phyloP scores from a whole-genome alignment of 768 basidiomycete genomes.

The Terana coerulea region DNA sequence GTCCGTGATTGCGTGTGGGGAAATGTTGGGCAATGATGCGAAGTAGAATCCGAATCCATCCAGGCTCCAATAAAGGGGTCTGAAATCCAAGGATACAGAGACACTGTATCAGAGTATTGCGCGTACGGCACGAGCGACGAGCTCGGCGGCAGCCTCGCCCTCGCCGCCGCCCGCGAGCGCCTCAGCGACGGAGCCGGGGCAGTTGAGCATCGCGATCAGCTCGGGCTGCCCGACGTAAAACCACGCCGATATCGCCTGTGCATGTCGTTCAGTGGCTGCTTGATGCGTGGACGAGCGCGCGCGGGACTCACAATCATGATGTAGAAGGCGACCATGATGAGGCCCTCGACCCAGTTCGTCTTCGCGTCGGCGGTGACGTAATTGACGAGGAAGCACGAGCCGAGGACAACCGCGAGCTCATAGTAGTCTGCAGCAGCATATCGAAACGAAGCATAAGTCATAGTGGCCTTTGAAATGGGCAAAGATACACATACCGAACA shows the following conservation, averaged over 20 bases:
- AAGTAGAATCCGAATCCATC: no score
- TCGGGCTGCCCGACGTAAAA: conserved; percentile 59
- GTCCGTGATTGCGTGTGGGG: no score
- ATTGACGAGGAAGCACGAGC: conserved; percentile 73
- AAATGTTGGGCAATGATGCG: no score
- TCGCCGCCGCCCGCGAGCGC: conserved; percentile 26
- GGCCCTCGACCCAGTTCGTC: conserved; percentile 74
- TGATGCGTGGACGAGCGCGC: neutral
- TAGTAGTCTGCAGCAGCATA: conserved; percentile 49
- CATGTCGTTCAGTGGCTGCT: neutral
- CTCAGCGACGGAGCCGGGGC: conserved; percentile 32
- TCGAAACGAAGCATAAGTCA: conserved; percentile 60
- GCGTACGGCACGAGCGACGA: neutral
- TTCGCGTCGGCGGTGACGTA: conserved; percentile 76
- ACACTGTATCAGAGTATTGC: conserved; percentile 1
- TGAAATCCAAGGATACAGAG: no score
- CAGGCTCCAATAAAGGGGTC: no score
- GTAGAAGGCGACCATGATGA: conserved; percentile 64
- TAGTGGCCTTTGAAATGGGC: conserved; percentile 48
- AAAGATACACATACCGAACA: conserved; percentile 52
- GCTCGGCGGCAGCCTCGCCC: conserved; percentile 1
- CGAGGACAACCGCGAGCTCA: conserved; percentile 62
- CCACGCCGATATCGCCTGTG: conserved; percentile 61
- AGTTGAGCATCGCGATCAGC: conserved; percentile 39
- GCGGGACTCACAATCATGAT: conserved; percentile 50